Conservation (phyloP, 2,329 filamentous ascomycete genomes). For the Colletotrichum phormii region DNA sequence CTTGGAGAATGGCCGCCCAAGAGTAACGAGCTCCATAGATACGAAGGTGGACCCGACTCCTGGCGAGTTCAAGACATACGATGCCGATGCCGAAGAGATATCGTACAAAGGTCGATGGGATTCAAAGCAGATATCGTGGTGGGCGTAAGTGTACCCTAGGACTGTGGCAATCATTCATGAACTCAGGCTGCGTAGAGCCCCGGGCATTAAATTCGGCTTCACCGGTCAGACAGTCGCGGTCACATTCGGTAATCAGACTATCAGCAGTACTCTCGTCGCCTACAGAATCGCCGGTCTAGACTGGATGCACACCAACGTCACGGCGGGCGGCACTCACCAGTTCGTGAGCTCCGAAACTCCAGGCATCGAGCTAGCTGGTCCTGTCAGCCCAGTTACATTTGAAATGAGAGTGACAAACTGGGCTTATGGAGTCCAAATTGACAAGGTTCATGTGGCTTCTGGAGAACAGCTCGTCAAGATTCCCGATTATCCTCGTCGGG, state of each 20-base stretch:
- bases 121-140: constrained; percentile 69
- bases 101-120: constrained; percentile 74
- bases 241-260: constrained; percentile 64
- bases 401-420: constrained; percentile 72
- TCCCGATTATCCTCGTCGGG: constrained; percentile 48
- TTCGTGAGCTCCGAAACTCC: constrained; percentile 60
- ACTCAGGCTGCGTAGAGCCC: constrained; percentile 50
- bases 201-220: constrained; percentile 67
- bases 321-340: constrained; percentile 65
- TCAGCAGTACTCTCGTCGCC: constrained; percentile 62
- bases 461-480: constrained; percentile 58
- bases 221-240: constrained; percentile 64
- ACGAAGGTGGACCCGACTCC: constrained; percentile 50
- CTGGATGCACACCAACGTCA: constrained; percentile 72
- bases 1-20: constrained; percentile 55
- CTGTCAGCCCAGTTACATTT: constrained; percentile 59
- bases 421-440: constrained; percentile 69
- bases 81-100: constrained; percentile 63
- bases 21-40: constrained; percentile 53
- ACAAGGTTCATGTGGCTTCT: constrained; percentile 59
- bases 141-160: constrained; percentile 58
- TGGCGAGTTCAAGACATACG: constrained; percentile 57
- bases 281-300: constrained; percentile 69
- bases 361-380: constrained; percentile 55
- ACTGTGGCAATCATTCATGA: constrained; percentile 9